Evolutionary conservation across 176 grass and related monocot genomes (phyloP).

Genomic region (Zoysia japonica): DNA sequence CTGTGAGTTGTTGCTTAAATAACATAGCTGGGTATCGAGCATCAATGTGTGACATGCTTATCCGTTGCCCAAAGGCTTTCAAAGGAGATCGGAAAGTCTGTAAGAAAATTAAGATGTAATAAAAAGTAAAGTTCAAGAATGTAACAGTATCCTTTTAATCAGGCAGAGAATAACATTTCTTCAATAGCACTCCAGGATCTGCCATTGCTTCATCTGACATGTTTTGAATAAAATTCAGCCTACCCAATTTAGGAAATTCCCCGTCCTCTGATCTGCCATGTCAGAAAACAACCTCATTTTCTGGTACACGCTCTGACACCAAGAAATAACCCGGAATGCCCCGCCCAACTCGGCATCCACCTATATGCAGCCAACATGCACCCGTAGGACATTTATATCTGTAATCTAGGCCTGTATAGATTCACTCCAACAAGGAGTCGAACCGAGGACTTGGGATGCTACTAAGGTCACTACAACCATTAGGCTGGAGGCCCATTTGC

Average conservation of each 20-base stretch:
- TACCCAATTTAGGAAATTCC: neutral
- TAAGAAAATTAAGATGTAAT: constrained; percentile 25
- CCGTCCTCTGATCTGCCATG: neutral
- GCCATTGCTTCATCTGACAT: neutral
- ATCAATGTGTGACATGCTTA: constrained; percentile 53
- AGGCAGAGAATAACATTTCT: constrained; percentile 15
- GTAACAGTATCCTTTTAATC: neutral
- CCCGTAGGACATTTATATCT: too few species aligned
- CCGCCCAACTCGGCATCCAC: too few species aligned
- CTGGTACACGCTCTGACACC: too few species aligned
- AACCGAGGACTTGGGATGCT: too few species aligned
- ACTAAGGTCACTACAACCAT: too few species aligned
- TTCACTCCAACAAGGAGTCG: too few species aligned
- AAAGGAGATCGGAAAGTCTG: constrained; percentile 53
- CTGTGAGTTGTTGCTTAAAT: constrained; percentile 90
- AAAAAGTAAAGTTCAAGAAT: constrained; percentile 17
- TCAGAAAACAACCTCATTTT: neutral
- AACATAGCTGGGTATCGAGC: constrained; percentile 83
- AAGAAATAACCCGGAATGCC: too few species aligned
- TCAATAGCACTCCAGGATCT: neutral
- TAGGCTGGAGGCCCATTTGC: too few species aligned
- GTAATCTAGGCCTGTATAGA: too few species aligned
- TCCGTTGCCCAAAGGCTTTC: constrained; percentile 54
- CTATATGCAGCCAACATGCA: too few species aligned
- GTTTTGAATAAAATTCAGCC: neutral